Conservation (phyloP, 768 basidiomycete species). For the Floccularia luteovirens region DNA sequence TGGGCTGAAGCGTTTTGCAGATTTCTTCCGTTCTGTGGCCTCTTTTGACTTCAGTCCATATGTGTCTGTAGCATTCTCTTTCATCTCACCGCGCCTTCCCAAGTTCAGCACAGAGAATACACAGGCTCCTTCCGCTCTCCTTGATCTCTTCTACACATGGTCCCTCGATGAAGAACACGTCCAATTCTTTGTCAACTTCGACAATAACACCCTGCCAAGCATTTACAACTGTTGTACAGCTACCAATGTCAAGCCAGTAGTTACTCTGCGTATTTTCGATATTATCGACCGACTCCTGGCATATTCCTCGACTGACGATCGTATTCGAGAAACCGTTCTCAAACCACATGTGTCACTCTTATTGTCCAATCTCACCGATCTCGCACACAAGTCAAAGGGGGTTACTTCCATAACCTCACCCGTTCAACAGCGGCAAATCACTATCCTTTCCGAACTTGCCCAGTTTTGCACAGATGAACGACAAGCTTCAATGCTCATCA, state of each 20-base stretch:
- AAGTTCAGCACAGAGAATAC: conserved; percentile 79
- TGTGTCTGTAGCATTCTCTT: conserved; percentile 56
- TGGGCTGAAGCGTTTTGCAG: conserved; percentile 78
- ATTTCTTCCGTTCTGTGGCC: conserved; percentile 77
- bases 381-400: conserved; percentile 59
- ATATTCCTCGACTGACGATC: conserved; percentile 41
- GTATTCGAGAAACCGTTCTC: conserved; percentile 45
- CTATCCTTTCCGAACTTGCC: conserved; percentile 73
- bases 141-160: conserved; percentile 84
- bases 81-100: conserved; percentile 80
- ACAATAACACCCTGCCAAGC: conserved; percentile 62
- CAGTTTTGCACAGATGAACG: conserved; percentile 59
- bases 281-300: conserved; percentile 67
- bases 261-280: conserved; percentile 77
- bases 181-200: conserved; percentile 62
- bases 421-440: conserved; percentile 75
- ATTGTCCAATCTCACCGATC: conserved; percentile 59
- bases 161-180: conserved; percentile 48
- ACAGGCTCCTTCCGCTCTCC: conserved; percentile 81
- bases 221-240: conserved; percentile 78
- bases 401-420: conserved; percentile 44
- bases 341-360: conserved; percentile 67
- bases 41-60: conserved; percentile 72
- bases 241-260: conserved; percentile 79
- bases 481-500: conserved; percentile 69